phyloP scores from a whole-genome alignment of 177 flowering plant species.

The Vitis hybrid region DNA sequence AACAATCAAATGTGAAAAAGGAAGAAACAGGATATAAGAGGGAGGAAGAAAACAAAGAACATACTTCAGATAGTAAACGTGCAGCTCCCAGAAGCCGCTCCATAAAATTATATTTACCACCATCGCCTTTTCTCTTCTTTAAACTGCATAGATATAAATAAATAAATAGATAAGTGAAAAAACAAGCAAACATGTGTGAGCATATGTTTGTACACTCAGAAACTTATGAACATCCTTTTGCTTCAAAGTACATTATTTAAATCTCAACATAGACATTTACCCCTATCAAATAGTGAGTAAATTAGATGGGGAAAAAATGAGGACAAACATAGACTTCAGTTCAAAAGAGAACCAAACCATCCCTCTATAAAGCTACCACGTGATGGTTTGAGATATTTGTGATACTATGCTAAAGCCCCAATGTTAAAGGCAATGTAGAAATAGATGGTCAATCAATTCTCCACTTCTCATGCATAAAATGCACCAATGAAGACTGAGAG shows the following conservation, averaged over 20 bases:
- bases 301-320: no score
- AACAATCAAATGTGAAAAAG: neutral
- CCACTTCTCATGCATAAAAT: no score
- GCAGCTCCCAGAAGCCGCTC: constrained; percentile 75
- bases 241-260: neutral
- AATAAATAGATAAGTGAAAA: neutral
- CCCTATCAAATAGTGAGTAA: no score
- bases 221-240: neutral
- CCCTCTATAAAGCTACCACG: no score
- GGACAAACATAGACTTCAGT: no score
- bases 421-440: no score
- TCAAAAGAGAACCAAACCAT: no score
- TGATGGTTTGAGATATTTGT: no score
- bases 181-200: neutral
- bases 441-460: no score
- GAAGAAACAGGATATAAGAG: neutral
- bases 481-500: no score
- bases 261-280: neutral
- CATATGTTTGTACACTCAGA: neutral
- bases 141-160: constrained; percentile 35
- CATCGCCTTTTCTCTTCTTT: constrained; percentile 49
- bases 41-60: neutral
- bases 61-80: constrained; percentile 66
- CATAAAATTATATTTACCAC: constrained; percentile 50
- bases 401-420: no score